A percentile compares a stretch with the other conserved stretches of the same genome.
Evolutionary conservation across 2,329 filamentous ascomycete genomes (phyloP).

Genomic region (Fusarium compactum): DNA sequence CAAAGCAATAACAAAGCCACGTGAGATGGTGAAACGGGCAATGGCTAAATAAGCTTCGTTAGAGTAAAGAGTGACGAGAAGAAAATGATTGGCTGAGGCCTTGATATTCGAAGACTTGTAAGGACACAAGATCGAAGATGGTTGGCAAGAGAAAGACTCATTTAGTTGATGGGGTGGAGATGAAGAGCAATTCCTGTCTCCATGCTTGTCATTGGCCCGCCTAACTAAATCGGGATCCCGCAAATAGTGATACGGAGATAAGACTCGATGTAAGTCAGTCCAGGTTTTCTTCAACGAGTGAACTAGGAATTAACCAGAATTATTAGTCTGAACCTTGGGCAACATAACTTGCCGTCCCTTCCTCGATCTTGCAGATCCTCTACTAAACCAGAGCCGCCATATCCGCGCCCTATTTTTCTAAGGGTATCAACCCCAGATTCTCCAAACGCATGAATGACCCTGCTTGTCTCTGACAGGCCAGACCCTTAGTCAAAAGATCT

Average conservation of each 20-base stretch:
- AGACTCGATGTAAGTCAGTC: neutral
- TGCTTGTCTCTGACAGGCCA: slow-evolving; percentile 13
- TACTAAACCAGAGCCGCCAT: slow-evolving; percentile 11
- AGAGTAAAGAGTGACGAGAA: neutral
- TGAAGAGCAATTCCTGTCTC: neutral
- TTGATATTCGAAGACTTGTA: neutral
- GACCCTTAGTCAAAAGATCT: neutral
- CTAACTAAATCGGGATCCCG: neutral
- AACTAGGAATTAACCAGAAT: neutral
- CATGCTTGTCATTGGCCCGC: slow-evolving; percentile 7
- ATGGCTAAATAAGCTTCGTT: neutral
- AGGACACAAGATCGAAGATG: neutral
- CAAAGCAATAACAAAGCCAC: neutral
- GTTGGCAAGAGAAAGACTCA: slow-evolving; percentile 2
- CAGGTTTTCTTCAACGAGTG: neutral
- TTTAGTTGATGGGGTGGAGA: slow-evolving; percentile 3
- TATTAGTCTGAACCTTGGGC: neutral
- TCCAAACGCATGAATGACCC: slow-evolving; percentile 7
- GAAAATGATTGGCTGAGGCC: neutral
- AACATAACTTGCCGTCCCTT: slow-evolving; percentile 5
- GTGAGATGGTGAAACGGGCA: neutral
- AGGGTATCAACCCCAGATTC: neutral
- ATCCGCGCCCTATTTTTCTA: slow-evolving; percentile 6
- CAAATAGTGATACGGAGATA: neutral
- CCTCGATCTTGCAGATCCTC: neutral